These are phyloP conservation scores for Monoraphidium neglectum DNA, from an alignment of 139 green algal species.

Conservation along the genomic window DNA sequence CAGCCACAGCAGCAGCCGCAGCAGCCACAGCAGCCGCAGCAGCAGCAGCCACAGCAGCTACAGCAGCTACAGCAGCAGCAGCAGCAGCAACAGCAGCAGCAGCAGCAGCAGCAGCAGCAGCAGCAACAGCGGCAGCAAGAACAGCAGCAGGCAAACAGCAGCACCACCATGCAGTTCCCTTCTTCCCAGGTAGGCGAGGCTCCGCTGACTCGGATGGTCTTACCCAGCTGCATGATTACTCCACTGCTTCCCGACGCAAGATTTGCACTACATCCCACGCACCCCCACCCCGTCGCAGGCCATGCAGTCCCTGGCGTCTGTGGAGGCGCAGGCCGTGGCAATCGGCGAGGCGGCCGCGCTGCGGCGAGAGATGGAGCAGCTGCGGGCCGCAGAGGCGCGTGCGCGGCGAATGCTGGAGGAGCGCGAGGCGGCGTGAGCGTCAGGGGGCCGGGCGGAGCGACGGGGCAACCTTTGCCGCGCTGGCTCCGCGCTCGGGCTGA, in stretches of 20 bases:
- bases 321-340: background rate
- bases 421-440: conserved; percentile 2
- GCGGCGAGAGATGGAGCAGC: conserved; percentile 20
- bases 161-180: background rate
- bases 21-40: background rate
- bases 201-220: background rate
- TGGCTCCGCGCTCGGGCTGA: too few relatives aligned
- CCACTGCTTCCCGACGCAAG: too few relatives aligned
- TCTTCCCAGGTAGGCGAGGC: background rate
- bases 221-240: too few relatives aligned
- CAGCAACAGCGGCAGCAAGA: background rate
- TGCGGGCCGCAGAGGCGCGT: conserved; percentile 6
- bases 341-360: conserved; percentile 6
- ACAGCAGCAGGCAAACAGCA: conserved; percentile 1
- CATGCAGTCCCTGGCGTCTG: background rate
- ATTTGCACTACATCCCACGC: too few relatives aligned
- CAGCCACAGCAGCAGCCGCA: too few relatives aligned
- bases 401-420: conserved; percentile 16
- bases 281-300: too few relatives aligned
- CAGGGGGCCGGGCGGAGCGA: too few relatives aligned
- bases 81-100: too few relatives aligned
- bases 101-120: too few relatives aligned
- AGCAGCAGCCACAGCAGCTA: conserved; percentile 1
- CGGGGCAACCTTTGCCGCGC: too few relatives aligned
- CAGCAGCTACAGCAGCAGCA: background rate